Evolutionary conservation across 202 grass and related monocot genomes (phyloP), one percentile per base, ranked within the genome.

Genomic region (Thinopyrum obtusiflorum): DNA sequence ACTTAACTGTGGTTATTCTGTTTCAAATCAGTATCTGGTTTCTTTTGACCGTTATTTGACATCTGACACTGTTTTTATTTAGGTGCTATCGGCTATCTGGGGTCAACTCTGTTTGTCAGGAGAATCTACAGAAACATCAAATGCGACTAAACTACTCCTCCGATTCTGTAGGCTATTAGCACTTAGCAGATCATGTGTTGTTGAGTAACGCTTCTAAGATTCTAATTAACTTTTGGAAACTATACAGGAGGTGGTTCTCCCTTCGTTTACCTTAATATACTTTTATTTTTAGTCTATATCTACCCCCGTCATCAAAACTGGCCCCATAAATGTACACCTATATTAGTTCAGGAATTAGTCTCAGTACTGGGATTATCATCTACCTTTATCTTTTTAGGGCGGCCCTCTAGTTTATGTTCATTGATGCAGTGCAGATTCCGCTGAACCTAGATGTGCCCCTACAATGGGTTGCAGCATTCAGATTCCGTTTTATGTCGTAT

Each of bases 121-220:
- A 98, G 95, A 87, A 98, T 98, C 83, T 98, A 98, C 77, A 89
- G 96, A 91, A 98, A 98, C 78, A 98, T 98, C 85, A 98, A 98
- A 82, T 98, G 96, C 67, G 96, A 98, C 83, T 98, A 92, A 91
- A 80, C 70, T 92, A 75, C 25, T 65, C 25, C 53, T 53, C 55
- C 1, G 5, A 75, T 86, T 84, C 37, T 84, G 57, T 84, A 78
- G 79, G 62, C 79, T 51, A 79, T 69, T 80, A 75, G 81, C 77
- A 72, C 73, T 74, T 76, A 76, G 73, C 73, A 76, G 81, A 83
- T 67, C 70, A 40, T 82, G 55, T 70, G 81, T 77, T 14, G 61
- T 86, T 65, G 78, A 84, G 64, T 77, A 82, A 84, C 74, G 57
- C 80, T 75, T 80, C 28, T 51, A 80, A 84, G 68, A 88, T 92